Evolutionary conservation across 2,329 filamentous ascomycete genomes (phyloP).

Genomic region (Beauveria caledonica): DNA sequence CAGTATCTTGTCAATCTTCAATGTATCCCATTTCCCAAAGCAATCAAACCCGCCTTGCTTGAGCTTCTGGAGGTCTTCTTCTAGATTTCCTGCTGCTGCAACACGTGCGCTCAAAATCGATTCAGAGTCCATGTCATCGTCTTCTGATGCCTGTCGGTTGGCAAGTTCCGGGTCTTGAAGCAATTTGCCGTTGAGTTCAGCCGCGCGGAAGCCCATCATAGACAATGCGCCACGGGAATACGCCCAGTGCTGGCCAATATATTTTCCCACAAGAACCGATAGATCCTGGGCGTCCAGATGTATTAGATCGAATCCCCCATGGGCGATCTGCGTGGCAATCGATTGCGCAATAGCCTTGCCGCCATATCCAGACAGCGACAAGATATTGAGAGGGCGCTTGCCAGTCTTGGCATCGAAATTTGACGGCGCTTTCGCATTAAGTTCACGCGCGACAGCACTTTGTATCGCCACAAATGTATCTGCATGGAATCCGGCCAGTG

Average conservation of each 20-base stretch:
- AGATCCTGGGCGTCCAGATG: slow-evolving; percentile 62
- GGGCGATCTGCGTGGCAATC: slow-evolving; percentile 56
- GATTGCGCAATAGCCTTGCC: slow-evolving; percentile 30
- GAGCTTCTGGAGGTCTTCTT: slow-evolving; percentile 37
- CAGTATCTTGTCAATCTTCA: slow-evolving; percentile 51
- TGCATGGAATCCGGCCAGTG: slow-evolving; percentile 26
- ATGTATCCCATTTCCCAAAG: slow-evolving; percentile 47
- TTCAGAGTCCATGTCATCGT: slow-evolving; percentile 27
- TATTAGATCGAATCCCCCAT: slow-evolving; percentile 56
- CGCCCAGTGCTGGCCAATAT: slow-evolving; percentile 55
- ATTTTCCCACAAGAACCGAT: slow-evolving; percentile 59
- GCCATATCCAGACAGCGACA: slow-evolving; percentile 30
- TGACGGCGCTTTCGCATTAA: slow-evolving; percentile 20
- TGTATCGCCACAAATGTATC: slow-evolving; percentile 25
- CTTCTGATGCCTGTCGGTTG: slow-evolving; percentile 23
- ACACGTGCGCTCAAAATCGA: slow-evolving; percentile 23
- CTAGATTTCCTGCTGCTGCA: slow-evolving; percentile 21
- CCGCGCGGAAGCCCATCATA: slow-evolving; percentile 47
- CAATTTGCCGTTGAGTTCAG: slow-evolving; percentile 46
- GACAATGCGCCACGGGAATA: slow-evolving; percentile 41
- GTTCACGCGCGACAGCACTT: slow-evolving; percentile 22
- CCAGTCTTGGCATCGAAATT: slow-evolving; percentile 24
- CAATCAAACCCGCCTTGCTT: slow-evolving; percentile 29
- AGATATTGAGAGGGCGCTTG: slow-evolving; percentile 30
- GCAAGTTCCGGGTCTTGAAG: slow-evolving; percentile 37